Evolutionary conservation across 345 rosid species (phyloP).

Genomic region (Erodium maritimum): DNA sequence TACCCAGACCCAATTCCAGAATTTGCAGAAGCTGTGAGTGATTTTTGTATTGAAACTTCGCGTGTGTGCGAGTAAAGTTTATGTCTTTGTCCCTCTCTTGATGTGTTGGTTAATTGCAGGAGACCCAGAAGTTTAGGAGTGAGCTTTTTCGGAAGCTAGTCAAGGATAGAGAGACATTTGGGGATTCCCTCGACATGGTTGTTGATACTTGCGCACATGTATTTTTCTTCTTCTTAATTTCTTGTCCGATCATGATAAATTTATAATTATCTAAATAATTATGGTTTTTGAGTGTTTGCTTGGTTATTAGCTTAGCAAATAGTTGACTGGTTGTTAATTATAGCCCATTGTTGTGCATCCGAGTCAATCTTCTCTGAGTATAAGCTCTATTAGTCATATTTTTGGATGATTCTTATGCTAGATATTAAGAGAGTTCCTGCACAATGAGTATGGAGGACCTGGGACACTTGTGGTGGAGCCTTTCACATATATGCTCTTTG

Average conservation of each 20-base stretch:
- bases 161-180: conserved; percentile 27
- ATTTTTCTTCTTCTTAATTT: background rate
- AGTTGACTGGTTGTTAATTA: background rate
- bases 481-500: conserved; percentile 26
- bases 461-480: conserved; percentile 39
- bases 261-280: background rate
- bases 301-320: background rate
- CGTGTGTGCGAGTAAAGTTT: background rate
- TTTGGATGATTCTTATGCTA: too few species aligned
- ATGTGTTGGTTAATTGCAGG: conserved; percentile 15
- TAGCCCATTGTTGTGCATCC: background rate
- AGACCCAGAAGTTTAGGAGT: conserved; percentile 30
- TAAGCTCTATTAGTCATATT: too few species aligned
- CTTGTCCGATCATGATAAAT: background rate
- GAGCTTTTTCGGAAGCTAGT: conserved; percentile 31
- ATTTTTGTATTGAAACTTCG: background rate
- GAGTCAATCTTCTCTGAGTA: background rate
- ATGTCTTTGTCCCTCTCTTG: background rate
- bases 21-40: conserved; percentile 27
- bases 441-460: conserved; percentile 34
- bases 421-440: conserved; percentile 33
- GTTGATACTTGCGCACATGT: conserved; percentile 29
- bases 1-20: conserved; percentile 36
- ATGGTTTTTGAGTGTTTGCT: background rate
- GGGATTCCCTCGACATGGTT: conserved; percentile 24